Base-by-base conservation (phyloP, 495 filamentous ascomycete species). In the Daldinia caldariorum region DNA sequence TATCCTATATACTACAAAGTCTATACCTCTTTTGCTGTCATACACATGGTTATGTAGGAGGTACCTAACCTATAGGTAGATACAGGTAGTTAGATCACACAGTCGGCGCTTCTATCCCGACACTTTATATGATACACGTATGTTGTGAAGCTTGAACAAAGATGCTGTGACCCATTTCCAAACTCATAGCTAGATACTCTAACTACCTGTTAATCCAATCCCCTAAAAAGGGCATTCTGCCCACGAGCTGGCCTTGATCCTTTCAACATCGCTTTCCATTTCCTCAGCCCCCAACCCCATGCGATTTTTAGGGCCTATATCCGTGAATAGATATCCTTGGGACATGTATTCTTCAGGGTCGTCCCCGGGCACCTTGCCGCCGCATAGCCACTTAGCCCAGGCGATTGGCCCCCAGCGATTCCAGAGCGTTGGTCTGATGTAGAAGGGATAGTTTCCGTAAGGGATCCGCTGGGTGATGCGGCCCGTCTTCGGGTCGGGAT, bases 381-480 rank as follows among this genome's bases (percentile, higher is more conserved):
- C 88, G 50, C 85, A 73, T 0, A 81, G 38, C 80, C 89, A 83
- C 14, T 82, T 79, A 13, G 85, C 51, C 83, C 80, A 87, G 0
- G 86, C 88, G 3, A 53, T 55, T 0, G 83, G 86, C 0, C 86
- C 84, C 85, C 86, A 91, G 20, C 88, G 83, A 59, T 85, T 86
- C 84, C 82, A 86, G 29, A 92, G 73, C 0, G 86, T 89, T 0
- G 89, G 83, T 45, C 86, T 84, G 35, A 87, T 80, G 69, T 92
- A 91, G 64, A 83, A 91, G 0, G 89, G 88, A 79, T 86, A 89
- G n/a, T 78, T 58, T 0, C 75, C 83, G 59, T 85, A 72, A 56
- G 83, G 74, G 55, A 85, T 84, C 6, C 22, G 37, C 34, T 66
- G 66, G 8, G 64, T 60, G 8, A 71, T 67, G 4, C 84, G 81